A percentile compares a stretch with the other conserved stretches of the same genome.
These are phyloP conservation scores for Teratosphaeria epicoccoides DNA, from an alignment of 2,329 filamentous ascomycete genomes.

Conservation along the genomic window DNA sequence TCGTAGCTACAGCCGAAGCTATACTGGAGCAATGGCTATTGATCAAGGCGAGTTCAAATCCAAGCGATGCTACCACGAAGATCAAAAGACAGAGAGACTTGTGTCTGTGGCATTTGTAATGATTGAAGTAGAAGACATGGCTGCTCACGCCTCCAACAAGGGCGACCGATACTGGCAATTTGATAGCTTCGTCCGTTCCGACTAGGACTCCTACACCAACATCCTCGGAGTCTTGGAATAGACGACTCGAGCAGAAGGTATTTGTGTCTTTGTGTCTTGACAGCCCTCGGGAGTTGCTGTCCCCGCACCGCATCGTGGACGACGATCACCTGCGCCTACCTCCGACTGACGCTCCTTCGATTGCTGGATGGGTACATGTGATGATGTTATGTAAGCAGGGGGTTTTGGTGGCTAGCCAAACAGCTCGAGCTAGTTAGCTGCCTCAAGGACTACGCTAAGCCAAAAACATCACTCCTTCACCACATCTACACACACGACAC, in stretches of 20 bases:
- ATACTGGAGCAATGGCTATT: constrained; percentile 9
- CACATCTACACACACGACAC: too few species aligned
- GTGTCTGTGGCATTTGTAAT: constrained; percentile 21
- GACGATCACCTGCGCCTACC: too few species aligned
- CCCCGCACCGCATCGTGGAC: too few species aligned
- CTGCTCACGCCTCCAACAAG: constrained; percentile 8
- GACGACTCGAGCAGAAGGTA: not conserved
- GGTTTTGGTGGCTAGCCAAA: too few species aligned
- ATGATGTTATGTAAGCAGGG: too few species aligned
- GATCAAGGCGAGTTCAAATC: constrained; percentile 7
- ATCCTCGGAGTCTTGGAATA: not conserved
- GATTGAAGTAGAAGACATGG: constrained; percentile 17
- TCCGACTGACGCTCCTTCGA: too few species aligned
- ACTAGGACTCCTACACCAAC: not conserved
- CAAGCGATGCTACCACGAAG: constrained; percentile 12
- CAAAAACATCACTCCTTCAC: too few species aligned
- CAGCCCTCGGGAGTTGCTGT: too few species aligned
- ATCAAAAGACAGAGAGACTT: constrained; percentile 14
- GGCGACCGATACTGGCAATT: not conserved
- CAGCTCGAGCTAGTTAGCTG: too few species aligned
- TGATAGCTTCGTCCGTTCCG: not conserved
- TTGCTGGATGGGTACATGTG: too few species aligned
- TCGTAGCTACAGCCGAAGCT: not conserved
- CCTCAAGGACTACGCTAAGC: too few species aligned
- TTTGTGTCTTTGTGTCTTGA: too few species aligned